Conservation (phyloP, 2,329 filamentous ascomycete species). For the Xylaria sp. region DNA sequence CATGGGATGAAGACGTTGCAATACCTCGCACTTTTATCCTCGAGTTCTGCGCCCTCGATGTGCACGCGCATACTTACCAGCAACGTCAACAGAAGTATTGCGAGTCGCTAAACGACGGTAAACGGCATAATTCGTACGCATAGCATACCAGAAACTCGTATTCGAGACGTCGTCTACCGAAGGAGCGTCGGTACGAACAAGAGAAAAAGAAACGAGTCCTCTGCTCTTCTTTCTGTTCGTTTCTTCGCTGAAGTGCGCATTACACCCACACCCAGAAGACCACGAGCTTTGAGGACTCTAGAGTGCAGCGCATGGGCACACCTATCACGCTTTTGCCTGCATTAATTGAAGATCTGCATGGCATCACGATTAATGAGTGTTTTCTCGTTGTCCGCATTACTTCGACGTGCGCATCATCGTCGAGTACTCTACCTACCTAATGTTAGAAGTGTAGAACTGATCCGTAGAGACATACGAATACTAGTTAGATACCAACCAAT, state of each 20-base stretch:
- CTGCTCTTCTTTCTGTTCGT: not conserved
- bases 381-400: no score
- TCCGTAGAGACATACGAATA: no score
- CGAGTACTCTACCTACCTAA: no score
- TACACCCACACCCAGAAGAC: no score
- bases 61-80: not conserved
- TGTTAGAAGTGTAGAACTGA: no score
- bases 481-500: not conserved
- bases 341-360: no score
- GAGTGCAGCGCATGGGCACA: no score
- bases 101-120: not conserved
- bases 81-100: not conserved
- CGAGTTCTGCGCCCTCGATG: not conserved
- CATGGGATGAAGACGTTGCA: not conserved
- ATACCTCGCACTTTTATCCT: not conserved
- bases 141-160: constrained; percentile 1
- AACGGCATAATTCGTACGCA: constrained; percentile 2
- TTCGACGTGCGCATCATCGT: no score
- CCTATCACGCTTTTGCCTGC: no score
- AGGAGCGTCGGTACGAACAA: not conserved
- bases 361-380: no score
- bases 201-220: no score
- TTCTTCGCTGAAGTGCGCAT: not conserved
- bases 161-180: constrained; percentile 5
- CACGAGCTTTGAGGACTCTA: no score